phyloP scores from a whole-genome alignment of 2,329 filamentous ascomycete genomes.

The Exophiala mesophila region DNA sequence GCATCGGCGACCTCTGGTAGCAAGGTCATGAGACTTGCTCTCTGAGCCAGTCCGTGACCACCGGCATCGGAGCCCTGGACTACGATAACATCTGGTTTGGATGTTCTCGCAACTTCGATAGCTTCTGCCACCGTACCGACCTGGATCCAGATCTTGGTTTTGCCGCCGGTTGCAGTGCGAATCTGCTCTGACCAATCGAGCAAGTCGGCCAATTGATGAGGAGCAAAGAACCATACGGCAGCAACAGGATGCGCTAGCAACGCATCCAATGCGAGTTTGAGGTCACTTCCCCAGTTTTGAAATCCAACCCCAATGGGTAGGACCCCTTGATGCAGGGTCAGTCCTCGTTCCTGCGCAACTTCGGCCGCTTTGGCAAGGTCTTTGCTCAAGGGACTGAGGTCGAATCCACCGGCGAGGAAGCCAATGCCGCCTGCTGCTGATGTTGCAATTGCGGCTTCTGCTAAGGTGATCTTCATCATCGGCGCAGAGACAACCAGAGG shows the following conservation, averaged over 20 bases:
- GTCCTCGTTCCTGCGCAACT: conserved; percentile 23
- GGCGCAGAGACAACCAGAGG: conserved; percentile 61
- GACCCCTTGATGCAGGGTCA: conserved; percentile 14
- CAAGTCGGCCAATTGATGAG: conserved; percentile 32
- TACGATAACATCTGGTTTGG: conserved; percentile 47
- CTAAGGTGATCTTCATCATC: conserved; percentile 61
- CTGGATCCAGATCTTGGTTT: conserved; percentile 51
- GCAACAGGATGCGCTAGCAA: conserved; percentile 33
- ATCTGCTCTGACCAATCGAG: conserved; percentile 43
- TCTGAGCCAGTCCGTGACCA: conserved; percentile 46
- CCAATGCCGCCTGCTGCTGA: conserved; percentile 51
- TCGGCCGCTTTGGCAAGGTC: conserved; percentile 30
- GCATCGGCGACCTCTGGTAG: conserved; percentile 49
- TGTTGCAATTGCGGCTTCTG: conserved; percentile 55
- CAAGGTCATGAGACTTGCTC: conserved; percentile 45
- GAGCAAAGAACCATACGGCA: conserved; percentile 40
- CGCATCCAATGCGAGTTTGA: conserved; percentile 28
- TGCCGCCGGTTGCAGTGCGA: conserved; percentile 34
- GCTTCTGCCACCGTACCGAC: conserved; percentile 48
- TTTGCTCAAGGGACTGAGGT: conserved; percentile 29
- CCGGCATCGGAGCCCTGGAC: conserved; percentile 52
- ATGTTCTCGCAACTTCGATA: conserved; percentile 34
- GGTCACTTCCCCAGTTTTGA: conserved; percentile 35
- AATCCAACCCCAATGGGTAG: conserved; percentile 40
- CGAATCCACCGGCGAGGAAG: conserved; percentile 57